Evolutionary conservation across 2,329 filamentous ascomycete genomes (phyloP).

Genomic region (Fusarium beomiforme): DNA sequence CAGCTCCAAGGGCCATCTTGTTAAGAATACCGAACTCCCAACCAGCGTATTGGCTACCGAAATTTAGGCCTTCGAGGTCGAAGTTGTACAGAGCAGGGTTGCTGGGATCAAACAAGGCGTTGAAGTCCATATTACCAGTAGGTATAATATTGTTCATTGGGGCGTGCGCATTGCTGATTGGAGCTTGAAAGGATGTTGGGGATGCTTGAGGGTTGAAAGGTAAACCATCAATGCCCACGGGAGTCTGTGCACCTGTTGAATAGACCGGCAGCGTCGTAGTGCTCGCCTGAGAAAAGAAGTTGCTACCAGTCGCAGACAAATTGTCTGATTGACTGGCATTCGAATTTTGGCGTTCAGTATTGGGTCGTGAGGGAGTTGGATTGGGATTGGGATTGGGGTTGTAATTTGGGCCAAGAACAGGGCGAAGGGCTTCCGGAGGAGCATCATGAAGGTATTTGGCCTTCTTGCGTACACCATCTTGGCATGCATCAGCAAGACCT

Average conservation of each 20-base stretch:
- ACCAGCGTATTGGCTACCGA: constrained; percentile 95
- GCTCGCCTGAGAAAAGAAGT: constrained; percentile 60
- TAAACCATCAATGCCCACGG: constrained; percentile 59
- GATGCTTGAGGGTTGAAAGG: constrained; percentile 74
- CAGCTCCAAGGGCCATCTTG: constrained; percentile 85
- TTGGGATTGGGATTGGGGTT: constrained; percentile 65
- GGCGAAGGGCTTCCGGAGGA: constrained; percentile 85
- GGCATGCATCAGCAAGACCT: constrained; percentile 88
- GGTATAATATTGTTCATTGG: constrained; percentile 61
- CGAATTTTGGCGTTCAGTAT: constrained; percentile 59
- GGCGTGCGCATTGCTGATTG: constrained; percentile 59
- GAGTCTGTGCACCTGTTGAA: constrained; percentile 55
- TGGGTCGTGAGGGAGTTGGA: constrained; percentile 57
- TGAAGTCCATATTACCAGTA: constrained; percentile 62
- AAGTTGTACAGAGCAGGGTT: constrained; percentile 96
- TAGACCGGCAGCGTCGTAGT: constrained; percentile 63
- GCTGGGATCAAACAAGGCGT: constrained; percentile 84
- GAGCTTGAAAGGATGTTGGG: constrained; percentile 75
- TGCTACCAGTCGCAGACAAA: constrained; percentile 54
- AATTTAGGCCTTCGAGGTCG: constrained; percentile 86
- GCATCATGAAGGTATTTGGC: constrained; percentile 99
- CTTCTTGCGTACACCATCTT: constrained; percentile 97
- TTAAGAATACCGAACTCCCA: constrained; percentile 96
- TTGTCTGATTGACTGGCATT: constrained; percentile 61
- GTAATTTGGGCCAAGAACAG: constrained; percentile 79